Evolutionary conservation across 1,284 basidiomycete genomes (phyloP).

Genomic region (Tilletiaria anomala): DNA sequence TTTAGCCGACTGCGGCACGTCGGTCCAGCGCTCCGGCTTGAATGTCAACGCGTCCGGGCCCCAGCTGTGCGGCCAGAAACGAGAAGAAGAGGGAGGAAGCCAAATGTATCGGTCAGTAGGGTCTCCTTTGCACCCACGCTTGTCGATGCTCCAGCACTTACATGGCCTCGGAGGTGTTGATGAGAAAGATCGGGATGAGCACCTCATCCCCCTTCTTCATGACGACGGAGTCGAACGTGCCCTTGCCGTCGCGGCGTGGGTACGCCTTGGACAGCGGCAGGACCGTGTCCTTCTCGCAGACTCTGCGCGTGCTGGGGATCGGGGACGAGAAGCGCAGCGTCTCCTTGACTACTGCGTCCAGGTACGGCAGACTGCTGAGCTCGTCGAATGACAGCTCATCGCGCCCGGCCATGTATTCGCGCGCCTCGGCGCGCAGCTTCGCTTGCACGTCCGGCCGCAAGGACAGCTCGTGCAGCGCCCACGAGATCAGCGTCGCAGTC

Average conservation of each 20-base stretch:
- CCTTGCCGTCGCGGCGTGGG: slow-evolving; percentile 10
- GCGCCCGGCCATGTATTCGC: slow-evolving; percentile 6
- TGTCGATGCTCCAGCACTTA: too few relatives aligned
- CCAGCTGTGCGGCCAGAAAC: too few relatives aligned
- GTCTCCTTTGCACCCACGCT: too few relatives aligned
- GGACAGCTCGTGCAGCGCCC: slow-evolving; percentile 59
- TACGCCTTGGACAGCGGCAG: slow-evolving; percentile 24
- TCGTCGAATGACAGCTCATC: slow-evolving; percentile 8
- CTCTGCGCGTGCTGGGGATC: slow-evolving; percentile 22
- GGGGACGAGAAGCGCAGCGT: slow-evolving; percentile 24
- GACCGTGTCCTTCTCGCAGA: slow-evolving; percentile 12
- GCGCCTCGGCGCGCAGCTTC: slow-evolving; percentile 11
- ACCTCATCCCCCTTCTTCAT: slow-evolving; percentile 18
- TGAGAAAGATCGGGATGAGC: slow-evolving; percentile 21
- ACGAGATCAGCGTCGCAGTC: slow-evolving; percentile 59
- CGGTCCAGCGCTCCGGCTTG: slow-evolving; percentile 23
- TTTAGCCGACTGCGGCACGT: slow-evolving; percentile 12
- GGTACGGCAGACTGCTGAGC: slow-evolving; percentile 14
- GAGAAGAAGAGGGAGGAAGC: too few relatives aligned
- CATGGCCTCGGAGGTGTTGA: slow-evolving; percentile 15
- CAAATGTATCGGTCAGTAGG: too few relatives aligned
- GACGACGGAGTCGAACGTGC: slow-evolving; percentile 15
- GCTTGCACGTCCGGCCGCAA: slow-evolving; percentile 50
- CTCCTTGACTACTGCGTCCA: slow-evolving; percentile 24
- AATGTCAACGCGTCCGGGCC: slow-evolving; percentile 25